These are phyloP conservation scores for Mycena epipterygia DNA, from an alignment of 768 basidiomycete species.

Conservation along the genomic window DNA sequence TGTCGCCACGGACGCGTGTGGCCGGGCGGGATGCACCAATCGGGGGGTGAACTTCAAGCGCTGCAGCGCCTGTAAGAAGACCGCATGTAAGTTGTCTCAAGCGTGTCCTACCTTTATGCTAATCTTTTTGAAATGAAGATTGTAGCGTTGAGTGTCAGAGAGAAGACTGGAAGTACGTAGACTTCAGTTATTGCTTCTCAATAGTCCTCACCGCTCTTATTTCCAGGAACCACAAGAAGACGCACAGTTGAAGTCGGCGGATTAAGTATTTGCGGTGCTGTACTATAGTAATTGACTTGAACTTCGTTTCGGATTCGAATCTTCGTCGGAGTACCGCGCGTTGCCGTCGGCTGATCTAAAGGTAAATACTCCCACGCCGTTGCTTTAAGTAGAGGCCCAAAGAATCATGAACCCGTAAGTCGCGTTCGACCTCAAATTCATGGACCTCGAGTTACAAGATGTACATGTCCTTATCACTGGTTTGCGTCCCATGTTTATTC, in stretches of 20 bases:
- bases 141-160: constrained; percentile 45
- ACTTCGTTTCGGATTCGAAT: too few species aligned
- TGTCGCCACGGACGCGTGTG: constrained; percentile 48
- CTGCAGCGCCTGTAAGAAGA: constrained; percentile 44
- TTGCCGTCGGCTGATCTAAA: too few species aligned
- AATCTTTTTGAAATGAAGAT: constrained; percentile 27
- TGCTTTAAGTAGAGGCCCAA: too few species aligned
- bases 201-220: background rate
- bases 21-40: constrained; percentile 39
- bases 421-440: constrained; percentile 18
- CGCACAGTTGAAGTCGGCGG: constrained; percentile 49
- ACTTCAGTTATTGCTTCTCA: constrained; percentile 40
- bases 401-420: too few species aligned
- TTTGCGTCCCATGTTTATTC: constrained; percentile 44
- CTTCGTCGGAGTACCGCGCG: too few species aligned
- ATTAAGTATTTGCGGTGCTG: too few species aligned
- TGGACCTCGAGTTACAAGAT: constrained; percentile 69
- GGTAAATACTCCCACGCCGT: too few species aligned
- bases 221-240: constrained; percentile 30
- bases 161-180: constrained; percentile 44
- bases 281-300: too few species aligned
- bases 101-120: background rate
- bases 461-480: constrained; percentile 82
- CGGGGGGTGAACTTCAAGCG: constrained; percentile 43
- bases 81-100: constrained; percentile 40